Evolutionary conservation across 2,329 filamentous ascomycete genomes (phyloP).

Genomic region (Penicillium sp.): DNA sequence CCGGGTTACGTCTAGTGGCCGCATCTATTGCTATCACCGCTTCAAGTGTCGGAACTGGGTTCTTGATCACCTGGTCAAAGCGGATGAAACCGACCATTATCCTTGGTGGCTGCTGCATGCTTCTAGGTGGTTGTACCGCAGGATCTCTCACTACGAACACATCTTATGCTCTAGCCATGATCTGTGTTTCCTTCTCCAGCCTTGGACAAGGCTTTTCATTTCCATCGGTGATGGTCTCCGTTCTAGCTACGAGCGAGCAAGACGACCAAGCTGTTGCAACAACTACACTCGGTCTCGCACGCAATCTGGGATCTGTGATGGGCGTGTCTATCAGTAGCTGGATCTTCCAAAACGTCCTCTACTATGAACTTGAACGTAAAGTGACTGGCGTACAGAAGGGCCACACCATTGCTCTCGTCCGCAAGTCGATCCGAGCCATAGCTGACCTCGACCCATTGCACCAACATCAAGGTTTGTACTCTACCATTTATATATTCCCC

Average conservation of each 20-base stretch:
- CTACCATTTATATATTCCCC: not conserved
- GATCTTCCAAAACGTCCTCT: slow-evolving; percentile 72
- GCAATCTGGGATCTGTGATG: slow-evolving; percentile 71
- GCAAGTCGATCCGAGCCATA: slow-evolving; percentile 56
- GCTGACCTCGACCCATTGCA: slow-evolving; percentile 50
- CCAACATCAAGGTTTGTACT: slow-evolving; percentile 49
- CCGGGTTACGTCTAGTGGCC: slow-evolving; percentile 72
- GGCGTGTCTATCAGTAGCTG: slow-evolving; percentile 74
- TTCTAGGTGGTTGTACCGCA: slow-evolving; percentile 59
- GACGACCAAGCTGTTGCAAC: slow-evolving; percentile 70
- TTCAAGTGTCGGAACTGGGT: slow-evolving; percentile 62
- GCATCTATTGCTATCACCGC: slow-evolving; percentile 62
- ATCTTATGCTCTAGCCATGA: slow-evolving; percentile 58
- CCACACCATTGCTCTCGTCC: slow-evolving; percentile 54
- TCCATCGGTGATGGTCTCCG: slow-evolving; percentile 65
- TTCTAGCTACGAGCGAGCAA: slow-evolving; percentile 64
- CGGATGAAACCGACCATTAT: slow-evolving; percentile 64
- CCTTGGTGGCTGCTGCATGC: slow-evolving; percentile 53
- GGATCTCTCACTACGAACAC: slow-evolving; percentile 56
- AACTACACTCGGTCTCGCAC: slow-evolving; percentile 72
- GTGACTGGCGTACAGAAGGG: slow-evolving; percentile 65
- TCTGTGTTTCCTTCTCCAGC: slow-evolving; percentile 61
- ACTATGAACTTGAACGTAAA: slow-evolving; percentile 60
- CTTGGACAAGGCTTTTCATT: slow-evolving; percentile 68
- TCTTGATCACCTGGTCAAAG: slow-evolving; percentile 64